Evolutionary conservation across 441 rosid species (phyloP), one percentile per base, ranked within the genome.

Genomic region (Pelargonium fulgidum): DNA sequence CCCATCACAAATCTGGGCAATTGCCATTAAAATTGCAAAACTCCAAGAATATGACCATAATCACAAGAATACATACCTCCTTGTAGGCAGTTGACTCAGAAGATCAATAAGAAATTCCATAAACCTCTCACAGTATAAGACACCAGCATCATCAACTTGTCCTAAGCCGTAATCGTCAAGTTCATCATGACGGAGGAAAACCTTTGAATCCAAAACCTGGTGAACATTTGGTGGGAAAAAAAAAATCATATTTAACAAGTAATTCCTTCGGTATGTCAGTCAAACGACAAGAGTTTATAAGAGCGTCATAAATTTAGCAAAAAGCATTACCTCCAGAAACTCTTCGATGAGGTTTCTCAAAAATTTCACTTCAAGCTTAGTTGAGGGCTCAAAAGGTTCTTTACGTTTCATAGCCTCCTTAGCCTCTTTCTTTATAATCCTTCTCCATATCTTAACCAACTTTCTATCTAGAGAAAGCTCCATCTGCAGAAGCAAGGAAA

Each of bases 101-200:
- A 94, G 80, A 80, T 94, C 99, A 68, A 94, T 94, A 72, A 94
- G 93, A 85, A 94, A 94, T 74, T 94, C 99, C 87, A 94, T 84
- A 81, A 94, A 94, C 72, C 99, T 92, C 83, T 94, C 99, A 48
- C 99, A 92, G 70, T 92, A 92, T 70, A 94, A 75, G 63, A 92
- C 81, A 62, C 89, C 87, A 52, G 97, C 88, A 73, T 89, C 96
- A 75, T 88, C 88, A 44, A 83, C 78, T 78, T 81, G 78, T 47
- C 73, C 82, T 64, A 74, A 78, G 56, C 82, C 77, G 69, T 56
- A 75, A 56, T 70, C 81, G 70, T 75, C 74, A 67, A 76, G 76
- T 50, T 74, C 87, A 66, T 81, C 85, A 13, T 11, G 20, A 62
- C 26, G 76, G 7, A 81, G 83, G 73, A 89, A 90, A 77, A 90